phyloP scores from a whole-genome alignment of 1,284 basidiomycete species.

The Puccinia novopanici region DNA sequence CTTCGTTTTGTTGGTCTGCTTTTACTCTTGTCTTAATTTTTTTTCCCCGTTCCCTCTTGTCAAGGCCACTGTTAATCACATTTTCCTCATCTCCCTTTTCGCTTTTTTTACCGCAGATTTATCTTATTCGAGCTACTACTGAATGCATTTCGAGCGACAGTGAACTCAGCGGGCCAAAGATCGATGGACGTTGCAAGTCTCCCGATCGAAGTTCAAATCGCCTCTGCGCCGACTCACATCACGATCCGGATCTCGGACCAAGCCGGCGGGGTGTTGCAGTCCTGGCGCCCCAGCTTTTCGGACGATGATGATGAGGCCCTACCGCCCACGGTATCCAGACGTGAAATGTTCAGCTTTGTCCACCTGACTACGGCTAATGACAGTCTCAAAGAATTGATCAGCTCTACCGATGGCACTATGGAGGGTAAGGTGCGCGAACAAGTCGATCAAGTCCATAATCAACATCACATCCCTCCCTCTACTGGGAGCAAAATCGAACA shows the following conservation, averaged over 20 bases:
- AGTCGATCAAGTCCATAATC: slow-evolving; percentile 58
- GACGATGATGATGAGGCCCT: slow-evolving; percentile 22
- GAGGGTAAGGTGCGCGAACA: slow-evolving; percentile 76
- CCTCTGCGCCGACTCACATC: slow-evolving; percentile 71
- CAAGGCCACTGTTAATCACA: slow-evolving; percentile 59
- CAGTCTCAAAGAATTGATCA: slow-evolving; percentile 66
- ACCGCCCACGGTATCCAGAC: slow-evolving; percentile 27
- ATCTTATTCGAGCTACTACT: slow-evolving; percentile 85
- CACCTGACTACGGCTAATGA: slow-evolving; percentile 64
- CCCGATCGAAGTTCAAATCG: slow-evolving; percentile 71
- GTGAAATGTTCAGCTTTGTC: slow-evolving; percentile 47
- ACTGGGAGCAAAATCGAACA: slow-evolving; percentile 57
- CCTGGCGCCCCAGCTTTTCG: slow-evolving; percentile 7
- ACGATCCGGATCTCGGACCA: slow-evolving; percentile 80
- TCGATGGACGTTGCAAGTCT: slow-evolving; percentile 60
- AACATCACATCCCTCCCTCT: not conserved
- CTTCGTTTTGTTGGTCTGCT: slow-evolving; percentile 9
- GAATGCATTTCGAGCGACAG: slow-evolving; percentile 64
- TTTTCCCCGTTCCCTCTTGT: not conserved
- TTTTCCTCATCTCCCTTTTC: not conserved
- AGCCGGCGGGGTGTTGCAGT: slow-evolving; percentile 62
- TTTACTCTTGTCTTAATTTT: slow-evolving; percentile 24
- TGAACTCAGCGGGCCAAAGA: slow-evolving; percentile 51
- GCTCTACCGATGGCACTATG: slow-evolving; percentile 65
- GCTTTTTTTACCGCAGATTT: slow-evolving; percentile 61